Conservation (phyloP, 768 basidiomycete species). For the Kwoniella europaea region DNA sequence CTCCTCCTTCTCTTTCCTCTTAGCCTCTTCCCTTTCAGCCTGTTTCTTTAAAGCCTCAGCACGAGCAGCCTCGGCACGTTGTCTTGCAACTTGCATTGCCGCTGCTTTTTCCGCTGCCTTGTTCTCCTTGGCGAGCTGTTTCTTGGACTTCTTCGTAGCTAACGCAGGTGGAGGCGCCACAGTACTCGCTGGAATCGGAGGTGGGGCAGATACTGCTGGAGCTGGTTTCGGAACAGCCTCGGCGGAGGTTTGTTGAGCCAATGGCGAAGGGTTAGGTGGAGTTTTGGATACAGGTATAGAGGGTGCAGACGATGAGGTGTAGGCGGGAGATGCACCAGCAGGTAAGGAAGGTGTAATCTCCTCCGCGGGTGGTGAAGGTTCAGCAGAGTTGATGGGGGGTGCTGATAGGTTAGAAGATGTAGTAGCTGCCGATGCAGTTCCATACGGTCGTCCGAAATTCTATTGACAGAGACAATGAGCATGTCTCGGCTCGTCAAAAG, state of each 20-base stretch:
- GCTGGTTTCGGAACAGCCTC: neutral
- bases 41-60: slow-evolving; percentile 39
- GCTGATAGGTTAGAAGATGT: slow-evolving; percentile 46
- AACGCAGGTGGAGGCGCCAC: slow-evolving; percentile 13
- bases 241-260: slow-evolving; percentile 28
- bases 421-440: slow-evolving; percentile 39
- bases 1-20: slow-evolving; percentile 44
- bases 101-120: slow-evolving; percentile 49
- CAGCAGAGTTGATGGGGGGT: slow-evolving; percentile 39
- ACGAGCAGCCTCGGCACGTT: slow-evolving; percentile 37
- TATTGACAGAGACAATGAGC: slow-evolving; percentile 9
- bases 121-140: slow-evolving; percentile 50
- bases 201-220: slow-evolving; percentile 12
- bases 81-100: slow-evolving; percentile 31
- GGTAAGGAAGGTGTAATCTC: slow-evolving; percentile 27
- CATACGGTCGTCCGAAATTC: slow-evolving; percentile 41
- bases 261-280: slow-evolving; percentile 30
- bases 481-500: neutral
- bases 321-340: slow-evolving; percentile 29
- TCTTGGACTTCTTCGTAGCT: slow-evolving; percentile 41
- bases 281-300: slow-evolving; percentile 14
- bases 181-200: slow-evolving; percentile 20
- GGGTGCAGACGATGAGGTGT: neutral
- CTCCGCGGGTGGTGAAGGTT: slow-evolving; percentile 39
- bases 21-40: slow-evolving; percentile 37